Percentiles rank a stretch among this genome's conserved stretches.
Conservation (phyloP, 257 asterid species). For the Sherardia arvensis region DNA sequence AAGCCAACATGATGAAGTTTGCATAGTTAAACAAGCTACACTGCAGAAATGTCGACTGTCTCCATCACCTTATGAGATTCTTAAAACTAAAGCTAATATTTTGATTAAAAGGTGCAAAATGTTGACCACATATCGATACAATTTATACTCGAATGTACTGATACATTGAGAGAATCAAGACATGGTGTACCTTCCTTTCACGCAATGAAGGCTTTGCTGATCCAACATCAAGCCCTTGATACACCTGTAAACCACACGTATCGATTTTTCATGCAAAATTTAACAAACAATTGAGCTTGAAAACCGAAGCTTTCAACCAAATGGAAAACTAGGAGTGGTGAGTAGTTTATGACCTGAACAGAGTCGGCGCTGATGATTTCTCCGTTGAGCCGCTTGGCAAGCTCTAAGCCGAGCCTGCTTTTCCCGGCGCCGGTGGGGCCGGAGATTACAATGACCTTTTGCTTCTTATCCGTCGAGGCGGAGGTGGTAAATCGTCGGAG, state of each 20-base stretch:
- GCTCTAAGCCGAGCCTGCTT: constrained; percentile 78
- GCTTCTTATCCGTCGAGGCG: constrained; percentile 22
- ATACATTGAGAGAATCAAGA: neutral
- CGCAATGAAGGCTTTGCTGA: constrained; percentile 75
- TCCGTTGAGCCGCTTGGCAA: constrained; percentile 81
- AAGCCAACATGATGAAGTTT: neutral
- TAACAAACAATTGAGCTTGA: neutral
- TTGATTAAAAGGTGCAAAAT: no score
- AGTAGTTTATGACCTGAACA: constrained; percentile 50
- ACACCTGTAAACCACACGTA: constrained; percentile 36
- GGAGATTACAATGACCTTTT: constrained; percentile 76
- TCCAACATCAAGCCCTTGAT: constrained; percentile 86
- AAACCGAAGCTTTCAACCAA: neutral
- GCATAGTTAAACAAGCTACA: neutral
- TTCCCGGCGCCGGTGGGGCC: constrained; percentile 98
- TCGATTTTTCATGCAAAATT: neutral
- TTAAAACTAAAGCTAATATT: no score
- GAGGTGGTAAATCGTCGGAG: constrained; percentile 31
- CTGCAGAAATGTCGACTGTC: neutral
- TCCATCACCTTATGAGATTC: no score
- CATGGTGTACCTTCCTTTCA: constrained; percentile 55
- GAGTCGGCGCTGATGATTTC: constrained; percentile 96
- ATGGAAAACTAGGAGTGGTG: neutral
- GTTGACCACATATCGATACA: no score
- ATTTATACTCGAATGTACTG: no score